Base-by-base conservation (phyloP, 306 rosid species). In the Lathyrus tuberosus region DNA sequence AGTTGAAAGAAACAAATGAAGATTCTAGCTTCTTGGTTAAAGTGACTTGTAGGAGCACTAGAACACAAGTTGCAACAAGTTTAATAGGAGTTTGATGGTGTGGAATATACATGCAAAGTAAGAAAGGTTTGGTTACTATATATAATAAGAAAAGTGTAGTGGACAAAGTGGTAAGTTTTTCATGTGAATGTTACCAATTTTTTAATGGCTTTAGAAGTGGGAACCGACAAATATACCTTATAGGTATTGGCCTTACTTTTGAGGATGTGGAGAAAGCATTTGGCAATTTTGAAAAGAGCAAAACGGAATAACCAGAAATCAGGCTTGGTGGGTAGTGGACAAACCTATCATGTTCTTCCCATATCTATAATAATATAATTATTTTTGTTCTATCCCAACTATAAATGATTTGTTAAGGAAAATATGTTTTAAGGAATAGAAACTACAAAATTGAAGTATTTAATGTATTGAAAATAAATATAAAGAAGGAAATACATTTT, bases 331-430 rank as follows among this genome's bases (percentile, higher is more conserved):
- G 54, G 61, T 67, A 78, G 69, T 69, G 38, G 66, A 80, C 76
- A 73, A 65, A 65, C 77, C 78, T 77, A 85, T 78, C 91, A 84
- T 81, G 95, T 83, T 86, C 90, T 76, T 78, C 88, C 90, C 95
- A 84, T 81, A 67, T 86, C 85, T 75, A 53, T 80, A 73, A 53
- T 54, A 43, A 47, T 46, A 6, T 5, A 8, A 5, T 41, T 68
- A 67, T 67, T 72, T 79, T 58, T 72, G 76, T 48, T 62, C 41
- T 78, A 76, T 73, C 78, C 65, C 68, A 38, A 70, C 53, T 33
- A 63, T n/a, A 8, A 24, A 11, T 17, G 5, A 40, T 53, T 74
- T 42, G 6, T 57, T 15, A 17, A 49, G 58, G 78, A 64, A 65
- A 74, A 52, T n/a, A 51, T 64, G 49, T 64, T 30, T 74, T 51